Conservation (phyloP, 1,284 basidiomycete species). For the Fomitopsis palustris region DNA sequence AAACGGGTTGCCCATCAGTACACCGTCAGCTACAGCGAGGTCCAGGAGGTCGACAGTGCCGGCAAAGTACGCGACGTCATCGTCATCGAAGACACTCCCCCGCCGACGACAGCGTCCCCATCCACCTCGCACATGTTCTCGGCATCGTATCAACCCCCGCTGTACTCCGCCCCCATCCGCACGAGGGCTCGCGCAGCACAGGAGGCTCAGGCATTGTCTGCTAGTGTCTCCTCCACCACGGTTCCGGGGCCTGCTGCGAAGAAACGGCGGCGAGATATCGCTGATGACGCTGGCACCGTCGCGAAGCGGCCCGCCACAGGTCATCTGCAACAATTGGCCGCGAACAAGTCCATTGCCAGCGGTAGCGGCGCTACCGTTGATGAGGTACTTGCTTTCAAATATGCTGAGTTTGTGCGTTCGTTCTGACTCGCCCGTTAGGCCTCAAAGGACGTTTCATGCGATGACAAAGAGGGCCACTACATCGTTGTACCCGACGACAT, state of each 20-base stretch:
- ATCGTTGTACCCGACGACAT: slow-evolving; percentile 89
- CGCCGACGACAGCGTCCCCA: slow-evolving; percentile 73
- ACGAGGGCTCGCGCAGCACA: slow-evolving; percentile 80
- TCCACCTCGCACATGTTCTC: slow-evolving; percentile 64
- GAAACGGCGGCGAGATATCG: slow-evolving; percentile 73
- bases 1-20: slow-evolving; percentile 71
- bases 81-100: slow-evolving; percentile 83
- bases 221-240: slow-evolving; percentile 56
- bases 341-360: slow-evolving; percentile 60
- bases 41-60: slow-evolving; percentile 74
- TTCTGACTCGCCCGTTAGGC: slow-evolving; percentile 39
- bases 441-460: slow-evolving; percentile 68
- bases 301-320: slow-evolving; percentile 55
- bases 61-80: slow-evolving; percentile 79
- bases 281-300: slow-evolving; percentile 59
- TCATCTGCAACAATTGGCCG: slow-evolving; percentile 42
- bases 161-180: slow-evolving; percentile 68
- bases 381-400: slow-evolving; percentile 45
- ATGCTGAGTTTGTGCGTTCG: slow-evolving; percentile 1
- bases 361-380: slow-evolving; percentile 57
- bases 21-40: slow-evolving; percentile 79
- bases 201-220: slow-evolving; percentile 70
- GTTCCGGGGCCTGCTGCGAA: slow-evolving; percentile 60
- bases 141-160: slow-evolving; percentile 72
- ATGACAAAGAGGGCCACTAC: slow-evolving; percentile 95